Evolutionary conservation across 805 yeast genomes (phyloP).

Genomic region (Zygotorulaspora chibaensis): DNA sequence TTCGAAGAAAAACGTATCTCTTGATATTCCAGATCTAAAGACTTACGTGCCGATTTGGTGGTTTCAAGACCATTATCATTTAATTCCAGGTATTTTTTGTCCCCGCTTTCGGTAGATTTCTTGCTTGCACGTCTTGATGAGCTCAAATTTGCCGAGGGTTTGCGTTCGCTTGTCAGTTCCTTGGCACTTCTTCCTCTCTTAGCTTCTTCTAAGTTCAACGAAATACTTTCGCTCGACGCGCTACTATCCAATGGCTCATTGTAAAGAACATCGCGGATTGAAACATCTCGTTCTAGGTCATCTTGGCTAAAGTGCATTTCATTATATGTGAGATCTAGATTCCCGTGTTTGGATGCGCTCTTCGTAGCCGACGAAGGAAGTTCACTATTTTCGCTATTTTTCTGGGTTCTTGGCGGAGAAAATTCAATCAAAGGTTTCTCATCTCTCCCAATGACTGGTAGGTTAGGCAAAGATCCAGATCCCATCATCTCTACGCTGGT

Average conservation of each 20-base stretch:
- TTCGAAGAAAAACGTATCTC: constrained; percentile 22
- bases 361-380: background rate
- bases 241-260: constrained; percentile 13
- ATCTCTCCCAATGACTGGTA: background rate
- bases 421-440: constrained; percentile 14
- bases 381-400: background rate
- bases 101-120: constrained; percentile 1
- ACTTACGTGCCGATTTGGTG: constrained; percentile 12
- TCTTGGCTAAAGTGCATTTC: constrained; percentile 21
- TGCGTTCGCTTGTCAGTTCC: constrained; percentile 1
- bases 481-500: background rate
- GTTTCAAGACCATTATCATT: constrained; percentile 2
- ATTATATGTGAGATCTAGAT: constrained; percentile 18
- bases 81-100: constrained; percentile 2
- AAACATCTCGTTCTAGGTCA: constrained; percentile 3
- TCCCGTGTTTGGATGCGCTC: constrained; percentile 6
- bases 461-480: background rate
- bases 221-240: constrained; percentile 31
- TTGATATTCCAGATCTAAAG: constrained; percentile 29
- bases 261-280: constrained; percentile 5
- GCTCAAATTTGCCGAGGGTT: background rate
- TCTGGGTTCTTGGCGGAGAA: constrained; percentile 12
- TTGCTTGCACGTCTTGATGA: constrained; percentile 4
- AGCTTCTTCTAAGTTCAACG: constrained; percentile 23
- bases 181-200: constrained; percentile 8